Evolutionary conservation across 1,139 yeast genomes (phyloP), one percentile per base, ranked within the genome.

Genomic region (Yamadazyma mexicana): DNA sequence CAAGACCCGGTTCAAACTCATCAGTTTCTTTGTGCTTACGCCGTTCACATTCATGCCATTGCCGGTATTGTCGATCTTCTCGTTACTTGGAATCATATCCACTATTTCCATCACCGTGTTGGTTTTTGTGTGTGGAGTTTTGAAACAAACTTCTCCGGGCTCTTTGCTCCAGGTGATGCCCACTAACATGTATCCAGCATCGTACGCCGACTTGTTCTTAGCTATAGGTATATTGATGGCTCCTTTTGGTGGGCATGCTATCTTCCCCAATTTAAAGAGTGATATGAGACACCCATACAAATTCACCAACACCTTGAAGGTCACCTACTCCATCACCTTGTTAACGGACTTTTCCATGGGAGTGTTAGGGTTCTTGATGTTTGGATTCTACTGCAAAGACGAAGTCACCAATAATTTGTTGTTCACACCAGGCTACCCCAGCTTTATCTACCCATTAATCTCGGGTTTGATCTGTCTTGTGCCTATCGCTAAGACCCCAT

Each of bases 401-500:
- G 97, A 91, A 59, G 78, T 91, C 48, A 88, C 97, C 5, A 86
- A 82, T 54, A 86, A 82, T 55, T 72, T 91, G 18, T 62, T 91
- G 38, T 56, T 74, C 18, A 83, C 88, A 1, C 62, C 73, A 6
- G 95, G 95, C 0, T 88, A 87, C 53, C 96, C 97, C 0, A 43
- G 56, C 1, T 79, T 81, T 71, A 68, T 85, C 8, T 78, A 81
- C 42, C 77, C 79, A 3, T 52, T 81, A 27, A 73, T 91, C 38
- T 84, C 92, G 39, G 74, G 75, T 0, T 65, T 87, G 35, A 85
- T 89, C 68, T 87, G 95, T 29, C 54, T 89, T 30, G 79, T 91
- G 20, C 97, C 98, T 1, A 61, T 89, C 32, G 89, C 96, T 1
- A 91, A 91, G 56, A 79, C 92, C 1, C 96, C 98, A 0, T 69